These are phyloP conservation scores for Geranium incanum DNA, from an alignment of 441 rosid genomes.

Conservation along the genomic window DNA sequence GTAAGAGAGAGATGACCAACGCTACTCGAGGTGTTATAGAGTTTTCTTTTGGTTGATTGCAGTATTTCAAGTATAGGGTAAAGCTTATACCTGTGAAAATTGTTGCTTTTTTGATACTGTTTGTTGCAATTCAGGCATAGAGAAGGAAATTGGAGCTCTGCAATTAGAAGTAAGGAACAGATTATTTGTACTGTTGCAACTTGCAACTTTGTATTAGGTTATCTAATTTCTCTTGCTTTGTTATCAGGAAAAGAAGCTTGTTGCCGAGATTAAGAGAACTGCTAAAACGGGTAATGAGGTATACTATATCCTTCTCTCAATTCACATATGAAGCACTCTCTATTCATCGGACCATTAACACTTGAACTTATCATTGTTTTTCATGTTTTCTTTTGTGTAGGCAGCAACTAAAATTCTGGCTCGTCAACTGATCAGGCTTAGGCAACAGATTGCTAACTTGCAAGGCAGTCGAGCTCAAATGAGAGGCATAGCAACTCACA, in stretches of 20 bases:
- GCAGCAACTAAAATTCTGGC: slow-evolving; percentile 80
- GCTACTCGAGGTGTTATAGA: slow-evolving; percentile 74
- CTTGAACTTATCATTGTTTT: background rate
- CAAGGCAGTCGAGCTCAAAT: slow-evolving; percentile 94
- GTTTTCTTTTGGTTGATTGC: background rate
- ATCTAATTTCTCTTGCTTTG: slow-evolving; percentile 19
- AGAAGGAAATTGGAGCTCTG: slow-evolving; percentile 76
- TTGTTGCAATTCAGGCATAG: slow-evolving; percentile 47
- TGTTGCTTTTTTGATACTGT: background rate
- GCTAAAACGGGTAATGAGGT: slow-evolving; percentile 96
- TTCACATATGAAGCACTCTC: slow-evolving; percentile 3
- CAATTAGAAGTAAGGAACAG: slow-evolving; percentile 53
- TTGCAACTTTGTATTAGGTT: background rate
- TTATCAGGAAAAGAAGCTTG: slow-evolving; percentile 81
- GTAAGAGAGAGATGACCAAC: slow-evolving; percentile 79
- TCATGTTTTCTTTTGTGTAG: slow-evolving; percentile 31
- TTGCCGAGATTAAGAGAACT: slow-evolving; percentile 82
- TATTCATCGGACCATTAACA: background rate
- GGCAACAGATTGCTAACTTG: slow-evolving; percentile 78
- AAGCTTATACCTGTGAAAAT: background rate
- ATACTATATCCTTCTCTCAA: slow-evolving; percentile 11
- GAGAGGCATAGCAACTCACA: slow-evolving; percentile 93
- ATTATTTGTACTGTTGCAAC: slow-evolving; percentile 9
- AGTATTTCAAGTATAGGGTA: background rate
- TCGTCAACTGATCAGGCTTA: slow-evolving; percentile 66